These are phyloP conservation scores for Trypanosoma conorhini DNA, from an alignment of 208 protist genomes.

Conservation along the genomic window DNA sequence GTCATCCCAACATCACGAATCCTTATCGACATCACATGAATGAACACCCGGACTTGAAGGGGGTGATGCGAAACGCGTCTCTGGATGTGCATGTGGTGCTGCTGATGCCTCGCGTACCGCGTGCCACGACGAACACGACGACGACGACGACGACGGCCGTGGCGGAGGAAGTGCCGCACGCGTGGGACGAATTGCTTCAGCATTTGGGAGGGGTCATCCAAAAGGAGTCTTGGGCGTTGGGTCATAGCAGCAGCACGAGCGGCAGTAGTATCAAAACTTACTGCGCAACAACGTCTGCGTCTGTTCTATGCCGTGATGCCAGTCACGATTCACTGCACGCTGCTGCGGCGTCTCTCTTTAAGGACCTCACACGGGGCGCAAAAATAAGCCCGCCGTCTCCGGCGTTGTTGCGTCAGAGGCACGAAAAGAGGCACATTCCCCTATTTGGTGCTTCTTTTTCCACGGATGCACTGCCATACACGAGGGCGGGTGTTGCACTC, in stretches of 20 bases:
- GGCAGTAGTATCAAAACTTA: slow-evolving; percentile 31
- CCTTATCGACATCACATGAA: slow-evolving; percentile 76
- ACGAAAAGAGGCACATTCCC: slow-evolving; percentile 1
- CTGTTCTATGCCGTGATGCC: slow-evolving; percentile 5
- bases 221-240: background rate
- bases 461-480: background rate
- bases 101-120: slow-evolving; percentile 69
- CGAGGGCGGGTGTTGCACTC: background rate
- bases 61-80: slow-evolving; percentile 76
- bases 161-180: slow-evolving; percentile 15
- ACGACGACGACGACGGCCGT: background rate
- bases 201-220: slow-evolving; percentile 20
- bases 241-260: slow-evolving; percentile 7
- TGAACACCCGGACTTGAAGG: slow-evolving; percentile 65
- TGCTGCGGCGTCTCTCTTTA: slow-evolving; percentile 24
- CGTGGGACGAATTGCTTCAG: slow-evolving; percentile 31
- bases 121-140: slow-evolving; percentile 22
- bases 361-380: slow-evolving; percentile 22
- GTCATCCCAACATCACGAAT: slow-evolving; percentile 91
- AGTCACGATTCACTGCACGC: background rate
- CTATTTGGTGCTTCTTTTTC: slow-evolving; percentile 17
- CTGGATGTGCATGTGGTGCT: slow-evolving; percentile 56
- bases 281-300: slow-evolving; percentile 47
- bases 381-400: background rate
- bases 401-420: background rate